Evolutionary conservation across 2,329 filamentous ascomycete genomes (phyloP).

Genomic region (Aureobasidium lini): DNA sequence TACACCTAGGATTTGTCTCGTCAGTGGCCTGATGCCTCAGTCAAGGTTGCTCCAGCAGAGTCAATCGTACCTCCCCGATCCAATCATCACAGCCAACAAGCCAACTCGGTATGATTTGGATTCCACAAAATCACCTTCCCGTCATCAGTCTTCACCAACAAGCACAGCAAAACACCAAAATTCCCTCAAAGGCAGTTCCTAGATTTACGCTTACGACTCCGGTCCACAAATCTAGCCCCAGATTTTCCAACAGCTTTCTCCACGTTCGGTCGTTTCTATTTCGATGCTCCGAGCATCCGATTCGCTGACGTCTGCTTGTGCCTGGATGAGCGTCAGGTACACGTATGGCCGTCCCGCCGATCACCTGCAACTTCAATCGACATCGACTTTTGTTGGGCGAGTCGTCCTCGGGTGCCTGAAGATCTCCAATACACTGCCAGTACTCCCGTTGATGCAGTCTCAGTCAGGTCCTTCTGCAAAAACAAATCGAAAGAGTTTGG

Average conservation of each 20-base stretch:
- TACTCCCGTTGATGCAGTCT: neutral
- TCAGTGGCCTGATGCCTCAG: neutral
- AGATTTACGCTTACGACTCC: neutral
- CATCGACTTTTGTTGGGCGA: neutral
- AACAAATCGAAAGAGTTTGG: neutral
- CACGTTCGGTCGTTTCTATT: slow-evolving; percentile 4
- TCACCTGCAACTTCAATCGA: neutral
- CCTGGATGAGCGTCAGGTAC: slow-evolving; percentile 14
- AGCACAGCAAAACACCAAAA: neutral
- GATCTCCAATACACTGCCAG: neutral
- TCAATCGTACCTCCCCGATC: neutral
- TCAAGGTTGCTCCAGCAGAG: neutral
- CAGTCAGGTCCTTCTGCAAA: neutral
- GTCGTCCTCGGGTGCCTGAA: neutral
- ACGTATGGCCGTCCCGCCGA: neutral
- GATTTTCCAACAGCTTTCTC: slow-evolving; percentile 11
- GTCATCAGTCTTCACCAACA: neutral
- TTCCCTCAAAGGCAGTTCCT: neutral
- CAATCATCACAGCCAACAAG: neutral
- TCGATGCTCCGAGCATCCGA: neutral
- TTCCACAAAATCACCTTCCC: neutral
- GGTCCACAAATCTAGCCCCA: slow-evolving; percentile 7
- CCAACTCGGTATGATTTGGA: neutral
- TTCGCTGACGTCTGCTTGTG: slow-evolving; percentile 2
- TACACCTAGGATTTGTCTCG: neutral